Evolutionary conservation across 331 rosid species (phyloP).

Genomic region (Quercus phellos): DNA sequence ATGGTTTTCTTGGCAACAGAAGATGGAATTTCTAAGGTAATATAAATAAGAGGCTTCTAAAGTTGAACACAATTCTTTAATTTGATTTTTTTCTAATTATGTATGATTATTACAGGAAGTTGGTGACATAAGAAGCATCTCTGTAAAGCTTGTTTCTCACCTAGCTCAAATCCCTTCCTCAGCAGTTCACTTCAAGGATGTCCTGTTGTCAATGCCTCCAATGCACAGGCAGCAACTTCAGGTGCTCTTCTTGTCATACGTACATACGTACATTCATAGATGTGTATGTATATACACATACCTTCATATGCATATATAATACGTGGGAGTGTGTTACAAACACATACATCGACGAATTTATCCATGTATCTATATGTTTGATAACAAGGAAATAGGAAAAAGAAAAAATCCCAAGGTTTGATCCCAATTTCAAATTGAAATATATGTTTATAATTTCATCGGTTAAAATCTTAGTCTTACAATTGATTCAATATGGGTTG

Average conservation of each 20-base stretch:
- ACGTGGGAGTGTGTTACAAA: too few species aligned
- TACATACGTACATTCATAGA: too few species aligned
- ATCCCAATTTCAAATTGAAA: not conserved
- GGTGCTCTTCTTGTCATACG: conserved; percentile 33
- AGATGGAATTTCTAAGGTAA: conserved; percentile 61
- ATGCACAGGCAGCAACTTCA: conserved; percentile 86
- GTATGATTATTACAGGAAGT: conserved; percentile 55
- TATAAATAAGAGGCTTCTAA: conserved; percentile 15
- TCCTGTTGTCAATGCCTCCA: conserved; percentile 80
- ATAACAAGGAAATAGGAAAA: not conserved
- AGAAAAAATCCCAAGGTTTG: not conserved
- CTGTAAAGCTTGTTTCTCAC: conserved; percentile 82
- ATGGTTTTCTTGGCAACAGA: conserved; percentile 61
- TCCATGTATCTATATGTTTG: not conserved
- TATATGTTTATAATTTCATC: not conserved
- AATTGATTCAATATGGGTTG: too few species aligned
- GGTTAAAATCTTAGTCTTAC: not conserved
- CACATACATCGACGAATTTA: too few species aligned
- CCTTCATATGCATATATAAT: too few species aligned
- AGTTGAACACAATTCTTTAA: not conserved
- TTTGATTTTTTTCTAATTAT: conserved; percentile 12
- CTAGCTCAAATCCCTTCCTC: conserved; percentile 91
- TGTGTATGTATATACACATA: too few species aligned
- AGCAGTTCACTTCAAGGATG: conserved; percentile 80
- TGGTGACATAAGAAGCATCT: conserved; percentile 61